These are phyloP conservation scores for Crassisporium funariophilum DNA, from an alignment of 768 basidiomycete species.

Conservation along the genomic window DNA sequence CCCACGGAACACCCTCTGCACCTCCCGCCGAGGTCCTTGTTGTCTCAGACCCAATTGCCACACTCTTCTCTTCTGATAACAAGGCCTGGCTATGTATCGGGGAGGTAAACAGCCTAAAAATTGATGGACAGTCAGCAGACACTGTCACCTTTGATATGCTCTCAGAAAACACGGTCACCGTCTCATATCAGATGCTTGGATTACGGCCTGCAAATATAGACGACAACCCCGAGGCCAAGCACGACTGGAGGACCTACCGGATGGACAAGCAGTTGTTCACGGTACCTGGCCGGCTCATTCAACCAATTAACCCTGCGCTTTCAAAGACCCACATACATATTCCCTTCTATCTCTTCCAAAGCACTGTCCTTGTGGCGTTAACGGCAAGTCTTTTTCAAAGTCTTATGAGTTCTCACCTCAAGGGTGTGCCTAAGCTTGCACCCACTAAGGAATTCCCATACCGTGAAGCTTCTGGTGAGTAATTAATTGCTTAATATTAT, in stretches of 20 bases:
- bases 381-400: slow-evolving; percentile 14
- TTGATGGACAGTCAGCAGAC: slow-evolving; percentile 18
- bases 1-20: not conserved
- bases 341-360: slow-evolving; percentile 21
- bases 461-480: slow-evolving; percentile 5
- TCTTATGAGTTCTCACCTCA: slow-evolving; percentile 2
- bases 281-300: slow-evolving; percentile 13
- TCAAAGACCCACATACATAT: slow-evolving; percentile 5
- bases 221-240: slow-evolving; percentile 9
- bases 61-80: slow-evolving; percentile 22
- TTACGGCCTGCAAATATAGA: slow-evolving; percentile 4
- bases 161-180: slow-evolving; percentile 7
- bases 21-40: slow-evolving; percentile 10
- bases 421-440: slow-evolving; percentile 13
- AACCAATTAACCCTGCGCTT: slow-evolving; percentile 15
- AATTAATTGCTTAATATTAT: not conserved
- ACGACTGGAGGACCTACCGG: slow-evolving; percentile 20
- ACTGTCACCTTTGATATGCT: slow-evolving; percentile 18
- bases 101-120: slow-evolving; percentile 24
- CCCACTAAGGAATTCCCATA: slow-evolving; percentile 13
- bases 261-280: slow-evolving; percentile 2
- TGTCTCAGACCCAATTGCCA: slow-evolving; percentile 26
- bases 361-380: slow-evolving; percentile 12
- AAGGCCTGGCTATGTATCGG: slow-evolving; percentile 30
- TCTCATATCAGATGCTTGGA: slow-evolving; percentile 16